Percentiles rank a stretch among this genome's conserved stretches.
phyloP scores from a whole-genome alignment of 169 alveolate species.

The Plasmodium adleri region DNA sequence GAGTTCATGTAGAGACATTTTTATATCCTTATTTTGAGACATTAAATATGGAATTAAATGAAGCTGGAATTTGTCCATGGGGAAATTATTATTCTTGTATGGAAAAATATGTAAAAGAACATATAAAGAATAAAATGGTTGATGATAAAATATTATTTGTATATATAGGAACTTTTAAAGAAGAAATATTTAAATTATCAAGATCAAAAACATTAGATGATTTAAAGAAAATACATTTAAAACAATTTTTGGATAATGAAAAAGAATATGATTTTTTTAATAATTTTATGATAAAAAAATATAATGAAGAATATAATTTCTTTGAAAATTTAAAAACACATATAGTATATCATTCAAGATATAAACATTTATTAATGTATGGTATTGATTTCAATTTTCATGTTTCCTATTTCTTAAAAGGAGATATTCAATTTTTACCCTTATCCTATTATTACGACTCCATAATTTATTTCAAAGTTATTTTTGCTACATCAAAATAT shows the following conservation, averaged over 20 bases:
- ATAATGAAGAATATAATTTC: conserved; percentile 55
- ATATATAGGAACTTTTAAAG: conserved; percentile 56
- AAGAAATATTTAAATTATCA: conserved; percentile 57
- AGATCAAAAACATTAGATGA: conserved; percentile 44
- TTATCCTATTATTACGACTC: conserved; percentile 71
- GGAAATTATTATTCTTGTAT: conserved; percentile 51
- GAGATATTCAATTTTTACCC: conserved; percentile 49
- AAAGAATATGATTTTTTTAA: conserved; percentile 49
- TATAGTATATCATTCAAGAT: conserved; percentile 54
- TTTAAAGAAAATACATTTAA: conserved; percentile 51
- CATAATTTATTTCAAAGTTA: conserved; percentile 63
- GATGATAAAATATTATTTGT: conserved; percentile 41
- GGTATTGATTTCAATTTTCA: conserved; percentile 61
- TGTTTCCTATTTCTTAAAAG: conserved; percentile 55
- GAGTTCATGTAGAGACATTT: conserved; percentile 65
- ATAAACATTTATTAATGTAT: conserved; percentile 35
- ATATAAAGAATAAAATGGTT: neutral
- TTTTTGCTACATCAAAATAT: conserved; percentile 55
- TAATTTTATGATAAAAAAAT: conserved; percentile 51
- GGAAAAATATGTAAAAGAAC: conserved; percentile 15
- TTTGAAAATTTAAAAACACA: conserved; percentile 32
- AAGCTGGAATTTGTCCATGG: conserved; percentile 12
- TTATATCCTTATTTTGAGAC: conserved; percentile 72
- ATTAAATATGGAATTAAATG: conserved; percentile 42
- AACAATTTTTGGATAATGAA: conserved; percentile 40